A percentile compares a stretch with the other conserved stretches of the same genome.
Evolutionary conservation across 2,329 filamentous ascomycete genomes (phyloP).

Genomic region (Colletotrichum echinochloae): DNA sequence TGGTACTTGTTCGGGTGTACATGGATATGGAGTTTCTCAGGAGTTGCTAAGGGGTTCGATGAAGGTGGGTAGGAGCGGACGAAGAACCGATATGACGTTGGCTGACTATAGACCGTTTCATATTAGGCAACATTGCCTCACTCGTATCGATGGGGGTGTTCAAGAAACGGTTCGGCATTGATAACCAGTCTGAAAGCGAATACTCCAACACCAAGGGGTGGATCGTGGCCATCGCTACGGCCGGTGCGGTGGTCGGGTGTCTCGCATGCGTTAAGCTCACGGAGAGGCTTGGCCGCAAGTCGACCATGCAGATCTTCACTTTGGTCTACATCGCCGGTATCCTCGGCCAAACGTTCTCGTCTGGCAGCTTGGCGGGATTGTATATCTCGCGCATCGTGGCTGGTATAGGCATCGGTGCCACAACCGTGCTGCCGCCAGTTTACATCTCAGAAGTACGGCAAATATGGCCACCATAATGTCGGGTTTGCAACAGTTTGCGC

Average conservation of each 20-base stretch:
- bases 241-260: conserved; percentile 48
- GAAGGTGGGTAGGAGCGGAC: conserved; percentile 43
- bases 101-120: not conserved
- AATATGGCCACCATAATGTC: not conserved
- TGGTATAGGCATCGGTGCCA: conserved; percentile 45
- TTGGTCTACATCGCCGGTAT: conserved; percentile 53
- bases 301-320: conserved; percentile 46
- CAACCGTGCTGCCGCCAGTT: conserved; percentile 46
- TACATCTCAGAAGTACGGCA: conserved; percentile 46
- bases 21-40: conserved; percentile 47
- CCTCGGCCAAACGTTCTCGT: conserved; percentile 48
- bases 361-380: conserved; percentile 44
- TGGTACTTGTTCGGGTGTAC: conserved; percentile 46
- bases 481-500: not conserved
- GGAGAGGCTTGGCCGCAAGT: conserved; percentile 43
- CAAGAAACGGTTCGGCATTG: conserved; percentile 44
- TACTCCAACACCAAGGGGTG: conserved; percentile 49
- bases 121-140: conserved; percentile 47
- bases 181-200: conserved; percentile 43
- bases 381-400: conserved; percentile 46
- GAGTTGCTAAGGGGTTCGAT: conserved; percentile 48
- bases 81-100: not conserved
- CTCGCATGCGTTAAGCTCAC: conserved; percentile 46
- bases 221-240: conserved; percentile 49
- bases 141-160: conserved; percentile 47